These are phyloP conservation scores for Metarhizium album DNA, from an alignment of 2,329 filamentous ascomycete species.

Conservation along the genomic window DNA sequence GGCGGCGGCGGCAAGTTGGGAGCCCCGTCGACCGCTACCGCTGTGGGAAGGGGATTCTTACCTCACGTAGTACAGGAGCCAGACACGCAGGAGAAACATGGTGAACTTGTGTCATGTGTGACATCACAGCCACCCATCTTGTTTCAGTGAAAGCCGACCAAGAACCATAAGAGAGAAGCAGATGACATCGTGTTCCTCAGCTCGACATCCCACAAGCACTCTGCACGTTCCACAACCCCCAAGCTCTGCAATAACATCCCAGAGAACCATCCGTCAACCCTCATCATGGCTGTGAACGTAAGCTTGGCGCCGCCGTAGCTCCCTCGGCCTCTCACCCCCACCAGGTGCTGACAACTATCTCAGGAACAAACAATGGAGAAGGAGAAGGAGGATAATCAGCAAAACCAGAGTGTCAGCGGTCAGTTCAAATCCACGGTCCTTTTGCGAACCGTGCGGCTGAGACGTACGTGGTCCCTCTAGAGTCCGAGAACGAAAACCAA, in stretches of 20 bases:
- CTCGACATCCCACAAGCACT: background rate
- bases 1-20: too few species aligned
- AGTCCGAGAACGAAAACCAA: slow-evolving; percentile 4
- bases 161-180: background rate
- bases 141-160: background rate
- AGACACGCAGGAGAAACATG: too few species aligned
- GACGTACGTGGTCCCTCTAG: background rate
- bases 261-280: too few species aligned
- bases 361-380: slow-evolving; percentile 1
- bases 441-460: background rate
- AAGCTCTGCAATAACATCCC: background rate
- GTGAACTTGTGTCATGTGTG: background rate
- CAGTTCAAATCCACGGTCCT: background rate
- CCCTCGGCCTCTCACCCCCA: background rate
- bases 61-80: too few species aligned
- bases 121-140: background rate
- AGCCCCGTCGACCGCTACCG: too few species aligned
- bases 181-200: background rate
- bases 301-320: too few species aligned
- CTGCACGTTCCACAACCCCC: background rate
- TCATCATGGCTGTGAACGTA: background rate
- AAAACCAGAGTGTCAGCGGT: slow-evolving; percentile 1
- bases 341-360: background rate
- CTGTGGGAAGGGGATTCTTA: too few species aligned
- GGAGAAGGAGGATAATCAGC: background rate